Base-by-base conservation (phyloP, 345 rosid species). In the Rhodamnia rubescens region DNA sequence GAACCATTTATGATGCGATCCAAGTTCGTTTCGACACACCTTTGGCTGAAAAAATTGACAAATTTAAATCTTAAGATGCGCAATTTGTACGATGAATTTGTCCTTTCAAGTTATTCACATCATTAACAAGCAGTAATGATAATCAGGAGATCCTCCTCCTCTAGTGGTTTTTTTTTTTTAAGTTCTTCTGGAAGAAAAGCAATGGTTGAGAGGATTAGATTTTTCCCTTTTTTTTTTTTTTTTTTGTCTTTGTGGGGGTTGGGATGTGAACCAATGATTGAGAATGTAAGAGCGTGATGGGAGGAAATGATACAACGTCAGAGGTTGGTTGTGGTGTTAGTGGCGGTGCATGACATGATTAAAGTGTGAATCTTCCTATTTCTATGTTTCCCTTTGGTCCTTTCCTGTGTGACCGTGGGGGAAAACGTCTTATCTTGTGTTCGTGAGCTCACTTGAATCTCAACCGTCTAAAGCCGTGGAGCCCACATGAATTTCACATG, bases 271-370 rank as follows among this genome's bases (percentile, higher is more conserved):
- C 59, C 55, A 81, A 83, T 87, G 87, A 85, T 87, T 57, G 88
- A 69, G 82, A 82, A 89, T 89, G 80, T 4, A 36, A 69, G 80
- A 18, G 80, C 47, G 80, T 88, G 90, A 84, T 61, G 84, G 36
- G 85, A 12, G 85, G 85, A 50, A 83, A 86, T 87, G 87, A 86
- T 80, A 53, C 61, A 57, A 0, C 82, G 49, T 27, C 16, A 83
- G 83, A 20, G 21, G 50, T 58, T 83, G 83, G 52, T n/a, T n/a
- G n/a, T n/a, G 80, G 36, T 49, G 86, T 18, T 59, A 85, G 87
- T 84, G 90, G 89, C 84, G 89, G 93, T 88, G 92, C 40, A 58
- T 86, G 88, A 91, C 91, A 93, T 93, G 88, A 92, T 91, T 92
- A 87, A 92, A 89, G 91, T 69, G 84, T 85, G 89, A 89, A 85